A percentile compares a stretch with the other conserved stretches of the same genome.
These are phyloP conservation scores for Physcomitrellopsis africana DNA, from an alignment of 225 moss, liverwort and hornwort species.

Conservation along the genomic window DNA sequence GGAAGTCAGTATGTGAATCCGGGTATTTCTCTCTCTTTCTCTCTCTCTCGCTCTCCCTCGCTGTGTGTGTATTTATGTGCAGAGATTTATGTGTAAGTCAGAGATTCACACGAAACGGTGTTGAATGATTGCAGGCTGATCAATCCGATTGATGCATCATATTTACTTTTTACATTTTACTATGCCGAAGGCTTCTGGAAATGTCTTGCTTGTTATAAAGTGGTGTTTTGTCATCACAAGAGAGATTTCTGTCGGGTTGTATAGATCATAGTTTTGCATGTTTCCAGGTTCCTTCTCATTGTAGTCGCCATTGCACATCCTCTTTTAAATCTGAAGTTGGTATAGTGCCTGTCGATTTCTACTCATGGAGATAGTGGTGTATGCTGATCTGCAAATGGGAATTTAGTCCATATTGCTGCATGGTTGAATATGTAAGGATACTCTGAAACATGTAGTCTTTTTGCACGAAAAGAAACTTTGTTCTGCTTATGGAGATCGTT, in stretches of 20 bases:
- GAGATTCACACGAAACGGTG: slow-evolving; percentile 16
- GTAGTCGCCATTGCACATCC: slow-evolving; percentile 19
- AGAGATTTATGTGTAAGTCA: neutral
- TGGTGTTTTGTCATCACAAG: neutral
- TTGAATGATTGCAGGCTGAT: slow-evolving; percentile 42
- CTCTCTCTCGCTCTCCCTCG: neutral
- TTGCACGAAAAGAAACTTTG: neutral
- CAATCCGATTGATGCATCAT: slow-evolving; percentile 35
- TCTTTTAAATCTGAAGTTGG: slow-evolving; percentile 17
- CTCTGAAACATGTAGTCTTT: slow-evolving; percentile 6
- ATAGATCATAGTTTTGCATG: slow-evolving; percentile 7
- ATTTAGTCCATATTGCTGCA: slow-evolving; percentile 10
- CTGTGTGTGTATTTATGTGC: neutral
- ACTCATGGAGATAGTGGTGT: neutral
- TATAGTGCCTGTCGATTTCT: slow-evolving; percentile 16
- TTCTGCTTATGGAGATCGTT: slow-evolving; percentile 23
- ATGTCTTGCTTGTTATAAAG: neutral
- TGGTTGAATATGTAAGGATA: slow-evolving; percentile 17
- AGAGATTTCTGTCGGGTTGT: slow-evolving; percentile 10
- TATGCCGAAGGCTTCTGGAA: neutral
- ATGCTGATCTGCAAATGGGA: slow-evolving; percentile 17
- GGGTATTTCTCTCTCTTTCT: neutral
- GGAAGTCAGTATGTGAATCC: neutral
- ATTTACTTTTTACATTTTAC: slow-evolving; percentile 10
- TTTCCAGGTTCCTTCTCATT: neutral